These are phyloP conservation scores for Tilletia horrida DNA, from an alignment of 1,284 basidiomycete genomes.

Conservation along the genomic window DNA sequence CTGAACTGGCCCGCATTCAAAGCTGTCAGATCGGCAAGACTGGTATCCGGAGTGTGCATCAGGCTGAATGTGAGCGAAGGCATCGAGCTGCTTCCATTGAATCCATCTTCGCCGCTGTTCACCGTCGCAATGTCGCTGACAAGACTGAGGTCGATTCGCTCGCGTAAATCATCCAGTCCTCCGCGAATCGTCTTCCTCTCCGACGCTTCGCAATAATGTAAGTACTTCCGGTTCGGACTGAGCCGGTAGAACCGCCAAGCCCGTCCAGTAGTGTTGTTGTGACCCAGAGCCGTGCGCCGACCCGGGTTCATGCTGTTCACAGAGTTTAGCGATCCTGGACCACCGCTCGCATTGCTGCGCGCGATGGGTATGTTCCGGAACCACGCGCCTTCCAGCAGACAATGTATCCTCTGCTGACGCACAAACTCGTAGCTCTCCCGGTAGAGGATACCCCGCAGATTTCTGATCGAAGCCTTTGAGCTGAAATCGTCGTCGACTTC, in stretches of 20 bases:
- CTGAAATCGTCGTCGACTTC: conserved; percentile 78
- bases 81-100: not conserved
- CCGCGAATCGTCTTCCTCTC: conserved; percentile 72
- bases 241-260: conserved; percentile 56
- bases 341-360: not conserved
- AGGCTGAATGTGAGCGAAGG: conserved; percentile 35
- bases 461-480: conserved; percentile 55
- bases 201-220: conserved; percentile 76
- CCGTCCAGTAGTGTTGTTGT: not conserved
- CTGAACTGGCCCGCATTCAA: conserved; percentile 79
- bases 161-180: conserved; percentile 79
- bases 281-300: conserved; percentile 8
- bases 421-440: conserved; percentile 91
- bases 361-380: conserved; percentile 64
- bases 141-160: conserved; percentile 59
- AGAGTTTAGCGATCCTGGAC: not conserved
- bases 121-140: conserved; percentile 45
- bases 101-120: not conserved
- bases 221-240: conserved; percentile 65
- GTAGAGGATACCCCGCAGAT: conserved; percentile 78
- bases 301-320: conserved; percentile 1
- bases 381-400: conserved; percentile 84
- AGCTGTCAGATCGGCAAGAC: conserved; percentile 80
- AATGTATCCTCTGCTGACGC: conserved; percentile 81
- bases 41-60: conserved; percentile 36